A percentile compares a stretch with the other conserved stretches of the same genome.
Evolutionary conservation across 2,329 filamentous ascomycete genomes (phyloP).

Genomic region (Aaosphaeria arxii): DNA sequence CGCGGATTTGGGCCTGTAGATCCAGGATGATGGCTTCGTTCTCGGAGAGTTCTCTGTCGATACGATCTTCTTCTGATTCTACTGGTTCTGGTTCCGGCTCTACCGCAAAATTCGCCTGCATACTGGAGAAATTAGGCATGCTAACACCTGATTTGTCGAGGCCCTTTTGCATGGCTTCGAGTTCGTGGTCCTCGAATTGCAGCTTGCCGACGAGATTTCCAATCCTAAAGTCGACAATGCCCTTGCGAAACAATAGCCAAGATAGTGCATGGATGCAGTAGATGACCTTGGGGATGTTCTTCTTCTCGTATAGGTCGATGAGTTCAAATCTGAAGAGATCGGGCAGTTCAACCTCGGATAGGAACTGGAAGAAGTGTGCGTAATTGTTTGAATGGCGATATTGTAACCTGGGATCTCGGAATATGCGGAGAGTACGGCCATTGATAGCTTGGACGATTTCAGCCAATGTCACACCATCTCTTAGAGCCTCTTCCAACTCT

Average conservation of each 20-base stretch:
- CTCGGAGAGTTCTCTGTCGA: constrained; percentile 76
- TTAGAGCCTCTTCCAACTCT: constrained; percentile 84
- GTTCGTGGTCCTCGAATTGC: constrained; percentile 95
- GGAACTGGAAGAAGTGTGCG: constrained; percentile 88
- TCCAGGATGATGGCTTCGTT: constrained; percentile 71
- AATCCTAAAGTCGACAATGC: constrained; percentile 92
- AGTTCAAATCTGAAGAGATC: constrained; percentile 96
- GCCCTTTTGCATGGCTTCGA: constrained; percentile 95
- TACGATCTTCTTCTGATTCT: constrained; percentile 87
- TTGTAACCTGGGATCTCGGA: constrained; percentile 79
- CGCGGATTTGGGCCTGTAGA: constrained; percentile 82
- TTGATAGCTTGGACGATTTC: constrained; percentile 90
- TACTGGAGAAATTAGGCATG: constrained; percentile 97
- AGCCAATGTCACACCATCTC: constrained; percentile 90
- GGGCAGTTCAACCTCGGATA: constrained; percentile 87
- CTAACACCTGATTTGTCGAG: constrained; percentile 91
- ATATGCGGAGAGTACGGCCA: constrained; percentile 74
- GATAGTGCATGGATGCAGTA: constrained; percentile 97
- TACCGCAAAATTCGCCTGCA: constrained; percentile 92
- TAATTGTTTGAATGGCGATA: constrained; percentile 98
- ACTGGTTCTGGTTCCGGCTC: constrained; percentile 69
- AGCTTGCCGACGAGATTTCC: constrained; percentile 95
- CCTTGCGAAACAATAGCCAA: constrained; percentile 94
- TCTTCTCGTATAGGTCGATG: constrained; percentile 98
- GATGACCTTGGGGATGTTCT: constrained; percentile 98